Percentiles rank a stretch among this genome's conserved stretches.
Conservation (phyloP, 2,329 filamentous ascomycete species). For the Microcyclosporella mali region DNA sequence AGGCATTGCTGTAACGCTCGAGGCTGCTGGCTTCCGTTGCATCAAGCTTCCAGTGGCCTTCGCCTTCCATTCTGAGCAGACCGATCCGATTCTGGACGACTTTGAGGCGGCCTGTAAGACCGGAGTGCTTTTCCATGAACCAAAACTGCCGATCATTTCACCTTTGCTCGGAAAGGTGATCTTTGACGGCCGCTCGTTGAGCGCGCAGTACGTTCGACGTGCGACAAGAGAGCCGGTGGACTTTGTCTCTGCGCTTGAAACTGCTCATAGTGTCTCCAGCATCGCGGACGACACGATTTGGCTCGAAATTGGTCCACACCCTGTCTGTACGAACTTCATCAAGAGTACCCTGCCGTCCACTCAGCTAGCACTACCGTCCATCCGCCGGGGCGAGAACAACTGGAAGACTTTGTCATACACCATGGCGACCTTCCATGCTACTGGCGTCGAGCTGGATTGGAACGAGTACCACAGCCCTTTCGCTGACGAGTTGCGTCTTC, state of each 20-base stretch:
- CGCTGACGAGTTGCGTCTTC: conserved; percentile 31
- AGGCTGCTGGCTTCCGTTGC: conserved; percentile 4
- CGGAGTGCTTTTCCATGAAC: conserved; percentile 19
- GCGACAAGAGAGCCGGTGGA: conserved; percentile 38
- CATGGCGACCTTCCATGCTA: conserved; percentile 47
- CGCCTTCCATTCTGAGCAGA: conserved; percentile 31
- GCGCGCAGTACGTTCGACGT: conserved; percentile 20
- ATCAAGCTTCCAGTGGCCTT: conserved; percentile 21
- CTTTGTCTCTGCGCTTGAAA: conserved; percentile 22
- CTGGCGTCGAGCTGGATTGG: conserved; percentile 55
- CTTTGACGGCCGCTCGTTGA: conserved; percentile 16
- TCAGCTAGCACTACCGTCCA: conserved; percentile 26
- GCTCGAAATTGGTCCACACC: conserved; percentile 45
- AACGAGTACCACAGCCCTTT: conserved; percentile 49
- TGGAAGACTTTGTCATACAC: conserved; percentile 48
- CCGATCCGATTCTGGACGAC: conserved; percentile 23
- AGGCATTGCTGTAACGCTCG: conserved; percentile 3
- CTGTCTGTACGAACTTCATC: conserved; percentile 28
- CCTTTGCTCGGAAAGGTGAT: conserved; percentile 26
- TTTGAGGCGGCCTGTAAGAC: conserved; percentile 9
- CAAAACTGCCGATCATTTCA: conserved; percentile 28
- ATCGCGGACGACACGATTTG: conserved; percentile 35
- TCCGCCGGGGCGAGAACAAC: conserved; percentile 8
- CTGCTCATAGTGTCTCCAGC: conserved; percentile 29
- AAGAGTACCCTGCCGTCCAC: conserved; percentile 6